Evolutionary conservation across 2,329 filamentous ascomycete genomes (phyloP).

Genomic region (Amauroascus niger): DNA sequence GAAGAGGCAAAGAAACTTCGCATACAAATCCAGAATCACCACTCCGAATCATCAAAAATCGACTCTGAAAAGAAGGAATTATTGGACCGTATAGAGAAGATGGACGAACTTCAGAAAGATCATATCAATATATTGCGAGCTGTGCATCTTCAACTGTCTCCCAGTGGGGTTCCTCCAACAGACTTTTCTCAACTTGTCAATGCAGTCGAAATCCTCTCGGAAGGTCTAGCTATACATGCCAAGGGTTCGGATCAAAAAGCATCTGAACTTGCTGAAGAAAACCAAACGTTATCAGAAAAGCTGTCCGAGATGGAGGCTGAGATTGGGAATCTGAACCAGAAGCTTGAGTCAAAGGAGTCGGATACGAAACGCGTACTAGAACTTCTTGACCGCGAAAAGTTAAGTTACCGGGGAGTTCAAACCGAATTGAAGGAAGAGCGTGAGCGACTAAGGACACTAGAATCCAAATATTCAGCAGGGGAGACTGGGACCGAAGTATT

Average conservation of each 20-base stretch:
- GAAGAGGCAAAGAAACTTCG: constrained; percentile 53
- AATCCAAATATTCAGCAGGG: constrained; percentile 65
- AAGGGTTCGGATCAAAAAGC: constrained; percentile 52
- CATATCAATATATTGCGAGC: constrained; percentile 49
- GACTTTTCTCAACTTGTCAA: constrained; percentile 53
- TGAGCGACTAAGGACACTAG: constrained; percentile 57
- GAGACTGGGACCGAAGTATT: constrained; percentile 74
- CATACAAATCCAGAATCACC: constrained; percentile 44
- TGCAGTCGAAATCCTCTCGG: constrained; percentile 48
- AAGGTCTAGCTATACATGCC: constrained; percentile 51
- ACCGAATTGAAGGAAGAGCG: constrained; percentile 56
- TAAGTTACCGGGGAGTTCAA: constrained; percentile 39
- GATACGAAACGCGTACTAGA: constrained; percentile 47
- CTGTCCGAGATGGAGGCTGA: constrained; percentile 50
- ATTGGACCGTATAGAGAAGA: constrained; percentile 42
- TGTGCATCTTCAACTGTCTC: constrained; percentile 50
- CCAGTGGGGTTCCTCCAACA: constrained; percentile 44
- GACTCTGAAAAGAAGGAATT: constrained; percentile 39
- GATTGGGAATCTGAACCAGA: constrained; percentile 46
- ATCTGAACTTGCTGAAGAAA: constrained; percentile 52
- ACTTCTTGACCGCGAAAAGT: constrained; percentile 40
- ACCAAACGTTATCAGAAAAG: constrained; percentile 49
- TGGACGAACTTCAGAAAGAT: constrained; percentile 45
- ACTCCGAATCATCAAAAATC: constrained; percentile 18
- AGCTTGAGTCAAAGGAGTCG: constrained; percentile 45